Evolutionary conservation across 148 eudicot genomes (phyloP).

Genomic region (Rhododendron griersonianum): DNA sequence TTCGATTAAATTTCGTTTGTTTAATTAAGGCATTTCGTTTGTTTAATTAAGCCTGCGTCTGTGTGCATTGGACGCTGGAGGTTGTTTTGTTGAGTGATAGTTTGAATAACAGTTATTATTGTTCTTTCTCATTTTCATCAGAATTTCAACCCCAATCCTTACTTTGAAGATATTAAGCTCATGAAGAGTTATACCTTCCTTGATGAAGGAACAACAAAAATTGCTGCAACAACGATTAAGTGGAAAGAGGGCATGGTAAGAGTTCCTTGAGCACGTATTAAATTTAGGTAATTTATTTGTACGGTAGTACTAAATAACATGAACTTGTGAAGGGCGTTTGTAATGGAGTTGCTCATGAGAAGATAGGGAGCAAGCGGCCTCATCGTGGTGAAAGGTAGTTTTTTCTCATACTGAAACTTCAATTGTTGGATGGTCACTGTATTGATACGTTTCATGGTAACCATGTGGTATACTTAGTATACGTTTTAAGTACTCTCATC

Average conservation of each 20-base stretch:
- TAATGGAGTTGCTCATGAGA: slow-evolving; percentile 62
- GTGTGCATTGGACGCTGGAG: neutral
- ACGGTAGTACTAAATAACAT: neutral
- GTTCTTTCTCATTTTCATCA: slow-evolving; percentile 20
- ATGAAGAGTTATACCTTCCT: slow-evolving; percentile 77
- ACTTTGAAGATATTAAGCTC: slow-evolving; percentile 78
- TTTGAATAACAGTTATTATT: neutral
- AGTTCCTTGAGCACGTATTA: neutral
- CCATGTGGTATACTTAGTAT: too few relatives aligned
- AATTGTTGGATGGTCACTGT: too few relatives aligned
- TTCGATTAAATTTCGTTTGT: neutral
- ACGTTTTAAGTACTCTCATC: too few relatives aligned
- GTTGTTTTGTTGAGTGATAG: neutral
- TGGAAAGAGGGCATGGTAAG: slow-evolving; percentile 97
- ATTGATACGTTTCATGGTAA: too few relatives aligned
- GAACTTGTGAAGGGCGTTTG: slow-evolving; percentile 47
- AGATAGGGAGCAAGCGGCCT: slow-evolving; percentile 80
- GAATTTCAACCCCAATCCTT: slow-evolving; percentile 79
- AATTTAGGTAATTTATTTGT: neutral
- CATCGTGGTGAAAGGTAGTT: slow-evolving; percentile 73
- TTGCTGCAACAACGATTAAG: slow-evolving; percentile 72
- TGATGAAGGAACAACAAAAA: slow-evolving; percentile 79
- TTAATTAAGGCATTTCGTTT: neutral
- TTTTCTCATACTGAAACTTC: neutral
- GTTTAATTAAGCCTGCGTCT: neutral